Evolutionary conservation across 1,284 basidiomycete species (phyloP), one percentile per base, ranked within the genome.

Genomic region (Apiotrichum veenhuisii): DNA sequence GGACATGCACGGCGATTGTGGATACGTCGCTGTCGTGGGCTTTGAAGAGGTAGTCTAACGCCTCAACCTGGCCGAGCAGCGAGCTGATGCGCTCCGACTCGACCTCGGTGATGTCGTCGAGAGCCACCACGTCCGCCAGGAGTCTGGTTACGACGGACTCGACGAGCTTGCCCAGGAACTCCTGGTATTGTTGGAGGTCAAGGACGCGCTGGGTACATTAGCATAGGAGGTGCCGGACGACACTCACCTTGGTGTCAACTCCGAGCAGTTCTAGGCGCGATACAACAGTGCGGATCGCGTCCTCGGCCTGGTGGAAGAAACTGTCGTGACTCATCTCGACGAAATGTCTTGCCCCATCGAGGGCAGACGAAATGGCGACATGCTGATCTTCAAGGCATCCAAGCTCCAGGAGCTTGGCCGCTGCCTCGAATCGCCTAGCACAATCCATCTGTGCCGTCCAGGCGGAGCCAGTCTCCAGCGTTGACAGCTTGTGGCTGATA

Each of bases 71-170:
- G 57, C 85, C 83, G 73, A 92, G 88, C 0, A 97, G 80, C 68
- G 89, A 85, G 64, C 87, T 87, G 34, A 98, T 77, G 45, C 85
- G 82, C 64, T 89, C 86, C 5, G 92, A 95, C 66, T 98, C 94
- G 12, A 85, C 80, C 68, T 91, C 94, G 0, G 92, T 87, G 64
- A 98, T 98, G 74, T 98, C 95, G 2, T 84, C 82, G 49, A 98
- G 78, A 0, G 84, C 84, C 45, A 94, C 78, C 15, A 98, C 82
- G 64, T 89, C 87, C 46, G 82, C 81, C 12, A 94, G 79, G 5
- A 96, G 82, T 3, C 84, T 80, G 4, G 80, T 80, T 33, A 95
- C 80, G 3, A 86, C 84, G 14, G 83, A 80, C 58, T 97, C 87
- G 15, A 89, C 84, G 14, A 96, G 74, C 18, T 81, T 77, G 9